A percentile compares a stretch with the other conserved stretches of the same genome.
Evolutionary conservation across 2,329 filamentous ascomycete species (phyloP).

Genomic region (Colletotrichum sp.): DNA sequence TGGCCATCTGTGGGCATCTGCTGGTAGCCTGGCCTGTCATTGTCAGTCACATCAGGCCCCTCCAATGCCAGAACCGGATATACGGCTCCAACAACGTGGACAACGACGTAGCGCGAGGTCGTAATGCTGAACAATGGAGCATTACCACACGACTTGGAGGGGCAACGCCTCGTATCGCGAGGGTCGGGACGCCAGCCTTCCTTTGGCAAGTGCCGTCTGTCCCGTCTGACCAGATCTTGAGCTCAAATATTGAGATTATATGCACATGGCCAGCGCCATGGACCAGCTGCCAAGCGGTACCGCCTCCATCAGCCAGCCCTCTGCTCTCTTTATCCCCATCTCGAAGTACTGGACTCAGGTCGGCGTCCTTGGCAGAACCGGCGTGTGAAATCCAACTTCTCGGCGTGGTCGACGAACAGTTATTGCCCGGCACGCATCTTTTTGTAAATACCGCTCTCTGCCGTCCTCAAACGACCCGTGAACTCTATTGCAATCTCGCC

Average conservation of each 20-base stretch:
- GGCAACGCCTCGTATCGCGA: constrained; percentile 10
- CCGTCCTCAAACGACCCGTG: background rate
- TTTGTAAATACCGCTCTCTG: constrained; percentile 15
- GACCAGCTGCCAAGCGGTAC: constrained; percentile 5
- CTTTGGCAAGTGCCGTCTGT: background rate
- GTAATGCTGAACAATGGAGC: background rate
- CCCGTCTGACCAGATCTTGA: background rate
- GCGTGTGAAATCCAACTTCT: background rate
- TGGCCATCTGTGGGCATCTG: background rate
- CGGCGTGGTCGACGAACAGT: background rate
- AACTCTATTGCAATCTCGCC: background rate
- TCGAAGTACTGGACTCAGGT: background rate
- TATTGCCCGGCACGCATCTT: background rate
- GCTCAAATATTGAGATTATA: background rate
- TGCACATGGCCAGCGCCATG: constrained; percentile 5
- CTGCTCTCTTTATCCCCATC: background rate
- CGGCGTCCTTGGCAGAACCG: constrained; percentile 1
- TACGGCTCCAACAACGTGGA: background rate
- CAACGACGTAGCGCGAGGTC: background rate
- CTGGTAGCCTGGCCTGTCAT: background rate
- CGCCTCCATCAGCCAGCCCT: background rate
- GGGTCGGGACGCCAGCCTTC: background rate
- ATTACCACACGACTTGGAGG: background rate
- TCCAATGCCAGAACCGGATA: background rate
- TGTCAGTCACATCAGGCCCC: background rate